Base-by-base conservation (phyloP, 306 rosid genomes). In the Erythrophleum fordii region DNA sequence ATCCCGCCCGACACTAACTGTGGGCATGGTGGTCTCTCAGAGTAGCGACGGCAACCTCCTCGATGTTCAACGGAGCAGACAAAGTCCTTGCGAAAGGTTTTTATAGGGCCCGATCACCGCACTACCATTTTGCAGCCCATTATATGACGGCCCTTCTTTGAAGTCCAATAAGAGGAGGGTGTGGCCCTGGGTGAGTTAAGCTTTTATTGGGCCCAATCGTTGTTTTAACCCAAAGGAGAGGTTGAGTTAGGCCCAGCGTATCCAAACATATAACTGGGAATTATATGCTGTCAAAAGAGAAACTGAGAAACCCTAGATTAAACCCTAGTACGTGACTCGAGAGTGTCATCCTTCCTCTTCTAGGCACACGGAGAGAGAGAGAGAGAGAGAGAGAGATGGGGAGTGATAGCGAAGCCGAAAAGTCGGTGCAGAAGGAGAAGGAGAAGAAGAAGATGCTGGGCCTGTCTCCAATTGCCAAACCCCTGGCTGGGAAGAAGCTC, bases 401-500 rank as follows among this genome's bases (percentile, higher is more conserved):
- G 3, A 92, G 98, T 83, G 98, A 96, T 26, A 89, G 90, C 69
- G 99, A 96, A 46, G 80, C 78, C 1, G 98, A 90, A 67, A 93
- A 89, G 81, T 73, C 92, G 45, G 90, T 13, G 45, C 95, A 86
- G 77, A 95, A 90, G 49, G 97, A 91, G 92, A 90, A 74, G 80
- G 94, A 91, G 88, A 91, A 39, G 93, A 93, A 93, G 97, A 96
- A 89, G 92, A 46, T 88, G 10, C 78, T 77, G 1, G 92, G 91
- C 1, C 70, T 96, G 44, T 91, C 97, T 22, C 97, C 99, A 8
- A 93, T 96, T 64, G 98, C 99, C 3, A 96, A 89, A 66, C 99
- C 99, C 39, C 97, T 96, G 2, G 97, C 99, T 0, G 97, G 99
- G 12, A 96, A 96, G 85, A 96, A 93, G 88, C 95, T 96, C 69